phyloP scores from a whole-genome alignment of 1,284 basidiomycete genomes.

The Termitomyces sp. region DNA sequence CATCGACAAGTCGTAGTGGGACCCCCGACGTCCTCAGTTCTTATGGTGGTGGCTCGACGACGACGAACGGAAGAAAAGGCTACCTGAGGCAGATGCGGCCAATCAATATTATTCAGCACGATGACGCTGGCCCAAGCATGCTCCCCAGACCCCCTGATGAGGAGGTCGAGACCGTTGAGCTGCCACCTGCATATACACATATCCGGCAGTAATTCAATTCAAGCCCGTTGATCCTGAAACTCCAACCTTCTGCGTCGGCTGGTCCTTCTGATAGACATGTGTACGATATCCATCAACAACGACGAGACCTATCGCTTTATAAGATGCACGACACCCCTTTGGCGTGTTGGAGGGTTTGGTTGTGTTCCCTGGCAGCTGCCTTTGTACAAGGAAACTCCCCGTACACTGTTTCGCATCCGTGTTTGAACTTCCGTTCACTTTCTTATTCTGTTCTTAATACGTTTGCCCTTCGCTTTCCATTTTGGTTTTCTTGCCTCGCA shows the following conservation, averaged over 20 bases:
- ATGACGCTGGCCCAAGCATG: constrained; percentile 63
- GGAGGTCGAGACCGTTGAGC: constrained; percentile 66
- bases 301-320: not conserved
- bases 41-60: constrained; percentile 19
- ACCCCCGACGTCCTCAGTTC: constrained; percentile 33
- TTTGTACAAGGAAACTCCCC: not conserved
- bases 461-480: not conserved
- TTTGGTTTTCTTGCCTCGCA: not conserved
- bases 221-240: not conserved
- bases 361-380: not conserved
- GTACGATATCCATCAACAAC: not conserved
- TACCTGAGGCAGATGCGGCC: constrained; percentile 49
- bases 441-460: not conserved
- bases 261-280: not conserved
- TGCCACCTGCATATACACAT: constrained; percentile 76
- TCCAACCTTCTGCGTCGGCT: not conserved
- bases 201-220: constrained; percentile 28
- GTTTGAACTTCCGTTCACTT: not conserved
- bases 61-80: constrained; percentile 38
- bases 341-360: not conserved
- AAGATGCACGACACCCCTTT: not conserved
- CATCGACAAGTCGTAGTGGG: constrained; percentile 31
- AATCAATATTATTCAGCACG: constrained; percentile 77
- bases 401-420: not conserved
- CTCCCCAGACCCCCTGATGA: constrained; percentile 29